Evolutionary conservation across 495 filamentous ascomycete species (phyloP).

Genomic region (Tuber melanosporum): DNA sequence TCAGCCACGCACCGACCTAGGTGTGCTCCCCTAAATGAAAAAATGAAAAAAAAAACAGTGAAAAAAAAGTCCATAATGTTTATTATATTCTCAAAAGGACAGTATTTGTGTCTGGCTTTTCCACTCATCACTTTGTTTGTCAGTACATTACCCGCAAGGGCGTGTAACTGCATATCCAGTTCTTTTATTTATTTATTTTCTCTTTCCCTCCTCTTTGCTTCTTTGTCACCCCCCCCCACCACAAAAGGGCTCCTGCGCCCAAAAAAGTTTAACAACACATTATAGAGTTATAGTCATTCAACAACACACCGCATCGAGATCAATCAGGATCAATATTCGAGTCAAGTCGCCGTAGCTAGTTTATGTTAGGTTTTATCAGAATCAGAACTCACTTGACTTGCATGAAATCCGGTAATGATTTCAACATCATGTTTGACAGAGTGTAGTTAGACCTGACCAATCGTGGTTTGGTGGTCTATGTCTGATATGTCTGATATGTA

Average conservation of each 20-base stretch:
- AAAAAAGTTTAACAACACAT: not conserved
- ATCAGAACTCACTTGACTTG: not conserved
- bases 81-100: not conserved
- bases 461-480: not conserved
- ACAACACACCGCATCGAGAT: not conserved
- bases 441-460: not conserved
- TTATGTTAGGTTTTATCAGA: not conserved
- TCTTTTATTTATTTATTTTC: not conserved
- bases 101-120: not conserved
- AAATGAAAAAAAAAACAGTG: no score
- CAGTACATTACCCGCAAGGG: not conserved
- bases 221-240: not conserved
- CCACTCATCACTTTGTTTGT: not conserved
- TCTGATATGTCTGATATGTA: not conserved
- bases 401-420: not conserved
- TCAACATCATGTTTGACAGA: not conserved
- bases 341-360: not conserved
- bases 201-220: not conserved
- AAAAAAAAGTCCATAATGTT: not conserved
- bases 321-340: not conserved
- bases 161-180: not conserved
- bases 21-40: not conserved
- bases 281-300: not conserved
- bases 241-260: not conserved
- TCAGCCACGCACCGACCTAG: constrained; percentile 73